A percentile compares a stretch with the other conserved stretches of the same genome.
These are phyloP conservation scores for Monilinia vaccinii-corymbosi DNA, from an alignment of 2,329 filamentous ascomycete genomes.

Conservation along the genomic window DNA sequence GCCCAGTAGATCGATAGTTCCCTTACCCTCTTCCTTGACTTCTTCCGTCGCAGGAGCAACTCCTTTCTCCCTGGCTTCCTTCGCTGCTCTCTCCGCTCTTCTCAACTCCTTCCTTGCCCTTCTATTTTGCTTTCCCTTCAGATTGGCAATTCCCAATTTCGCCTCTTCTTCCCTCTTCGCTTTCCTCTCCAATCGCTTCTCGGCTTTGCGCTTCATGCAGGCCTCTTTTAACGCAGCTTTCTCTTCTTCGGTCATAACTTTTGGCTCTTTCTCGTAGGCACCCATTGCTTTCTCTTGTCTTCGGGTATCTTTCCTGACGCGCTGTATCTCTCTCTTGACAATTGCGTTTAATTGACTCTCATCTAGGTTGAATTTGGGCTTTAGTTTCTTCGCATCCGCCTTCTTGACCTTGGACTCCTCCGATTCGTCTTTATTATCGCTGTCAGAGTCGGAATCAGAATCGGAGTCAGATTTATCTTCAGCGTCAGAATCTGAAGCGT, in stretches of 20 bases:
- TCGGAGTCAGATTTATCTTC: slow-evolving; percentile 11
- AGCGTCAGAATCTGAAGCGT: slow-evolving; percentile 7
- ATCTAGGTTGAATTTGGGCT: slow-evolving; percentile 3
- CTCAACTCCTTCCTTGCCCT: slow-evolving; percentile 10
- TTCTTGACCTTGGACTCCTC: neutral
- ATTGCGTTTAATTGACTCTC: slow-evolving; percentile 5
- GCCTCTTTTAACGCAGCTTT: slow-evolving; percentile 3
- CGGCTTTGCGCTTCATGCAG: neutral
- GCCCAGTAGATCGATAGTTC: neutral
- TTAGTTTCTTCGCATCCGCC: slow-evolving; percentile 8
- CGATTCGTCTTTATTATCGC: neutral
- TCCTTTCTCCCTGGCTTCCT: neutral
- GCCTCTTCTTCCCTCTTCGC: slow-evolving; percentile 6
- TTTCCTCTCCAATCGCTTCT: slow-evolving; percentile 6
- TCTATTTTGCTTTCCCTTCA: slow-evolving; percentile 10
- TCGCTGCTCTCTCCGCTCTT: neutral
- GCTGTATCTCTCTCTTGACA: slow-evolving; percentile 9
- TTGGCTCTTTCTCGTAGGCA: slow-evolving; percentile 1
- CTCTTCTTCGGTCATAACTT: slow-evolving; percentile 9
- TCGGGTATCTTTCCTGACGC: slow-evolving; percentile 1
- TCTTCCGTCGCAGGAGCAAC: neutral
- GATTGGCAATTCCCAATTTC: neutral
- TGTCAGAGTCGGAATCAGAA: neutral
- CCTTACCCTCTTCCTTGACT: neutral
- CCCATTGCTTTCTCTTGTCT: slow-evolving; percentile 8